Evolutionary conservation across 371 early-diverging fungal genomes (phyloP), one percentile per base, ranked within the genome.

Genomic region (Mortierella polycephala): DNA sequence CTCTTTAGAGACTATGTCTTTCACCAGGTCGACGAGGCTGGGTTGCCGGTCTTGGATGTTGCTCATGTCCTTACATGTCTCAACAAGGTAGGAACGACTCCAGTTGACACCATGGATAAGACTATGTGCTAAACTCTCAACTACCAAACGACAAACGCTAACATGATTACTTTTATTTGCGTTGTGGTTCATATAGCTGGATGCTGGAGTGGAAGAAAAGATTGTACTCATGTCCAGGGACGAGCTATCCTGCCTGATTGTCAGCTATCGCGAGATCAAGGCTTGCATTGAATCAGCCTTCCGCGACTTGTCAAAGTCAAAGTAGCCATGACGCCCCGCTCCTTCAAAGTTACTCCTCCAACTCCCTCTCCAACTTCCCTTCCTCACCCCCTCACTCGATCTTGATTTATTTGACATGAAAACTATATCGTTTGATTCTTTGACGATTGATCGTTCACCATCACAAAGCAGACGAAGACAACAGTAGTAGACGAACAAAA

Each of bases 1-100:
- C 85, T 99, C 39, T 98, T 99, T 75, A 88, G 98, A 62, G 98
- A 98, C 76, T 97, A 95, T 75, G 92, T 98, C 18, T 99, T 99
- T 80, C 99, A 98, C 81, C 95, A 96, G 80, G 95, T 96, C 11
- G 94, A 97, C 79, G 95, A 95, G 47, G 83, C 88, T 39, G 97
- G 96, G 5, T 79, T 87, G 30, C 96, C 98, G 10, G 87, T 96
- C 2, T 81, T 95, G 20, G 96, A 97, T 77, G 91, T 98, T 84
- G 92, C 91, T 0, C 99, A 99, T 85, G 95, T 97, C 8, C 56
- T 98, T 46, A 86, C 92, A n/a, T 95, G 95, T 81, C 85, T 99
- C 56, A 99, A 98, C 83, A 98, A 96, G 93, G 95, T 94, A 85
- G 56, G 61, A 18, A 30, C 47, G 39, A 30, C 30, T 30, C 30